Evolutionary conservation across 805 yeast genomes (phyloP).

Genomic region (Soucietia sequanensis): DNA sequence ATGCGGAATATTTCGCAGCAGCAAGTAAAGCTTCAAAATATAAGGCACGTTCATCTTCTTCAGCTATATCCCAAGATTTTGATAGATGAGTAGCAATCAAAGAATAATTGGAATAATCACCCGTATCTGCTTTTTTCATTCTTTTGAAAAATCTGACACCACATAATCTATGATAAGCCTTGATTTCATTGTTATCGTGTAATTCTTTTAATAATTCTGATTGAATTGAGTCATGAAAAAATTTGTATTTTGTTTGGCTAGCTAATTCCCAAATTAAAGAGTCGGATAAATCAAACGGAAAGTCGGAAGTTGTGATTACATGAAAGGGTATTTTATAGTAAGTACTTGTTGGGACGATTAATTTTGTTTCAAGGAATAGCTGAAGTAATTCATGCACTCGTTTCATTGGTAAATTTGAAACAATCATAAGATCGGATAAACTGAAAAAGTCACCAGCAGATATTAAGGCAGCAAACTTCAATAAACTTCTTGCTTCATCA

Average conservation of each 20-base stretch:
- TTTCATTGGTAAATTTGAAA: constrained; percentile 29
- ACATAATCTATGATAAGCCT: constrained; percentile 34
- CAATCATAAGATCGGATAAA: constrained; percentile 38
- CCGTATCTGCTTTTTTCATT: constrained; percentile 11
- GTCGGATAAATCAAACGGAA: constrained; percentile 28
- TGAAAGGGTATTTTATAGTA: constrained; percentile 50
- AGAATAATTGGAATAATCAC: constrained; percentile 21
- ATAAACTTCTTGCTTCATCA: constrained; percentile 14
- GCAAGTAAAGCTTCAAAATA: constrained; percentile 39
- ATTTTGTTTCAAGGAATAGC: constrained; percentile 27
- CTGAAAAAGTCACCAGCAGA: constrained; percentile 34
- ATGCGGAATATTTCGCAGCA: constrained; percentile 46
- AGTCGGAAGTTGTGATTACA: constrained; percentile 22
- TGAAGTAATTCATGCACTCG: constrained; percentile 32
- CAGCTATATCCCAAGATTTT: constrained; percentile 31
- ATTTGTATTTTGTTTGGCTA: constrained; percentile 31
- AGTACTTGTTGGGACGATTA: constrained; percentile 39
- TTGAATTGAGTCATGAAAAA: constrained; percentile 42
- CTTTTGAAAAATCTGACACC: constrained; percentile 41
- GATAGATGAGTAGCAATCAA: constrained; percentile 41
- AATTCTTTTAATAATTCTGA: constrained; percentile 27
- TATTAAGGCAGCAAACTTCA: constrained; percentile 45
- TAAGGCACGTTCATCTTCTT: constrained; percentile 30
- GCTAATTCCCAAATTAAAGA: constrained; percentile 33
- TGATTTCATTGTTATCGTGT: constrained; percentile 21